A percentile compares a stretch with the other conserved stretches of the same genome.
Conservation (phyloP, 495 filamentous ascomycete species). For the Evernia prunastri region DNA sequence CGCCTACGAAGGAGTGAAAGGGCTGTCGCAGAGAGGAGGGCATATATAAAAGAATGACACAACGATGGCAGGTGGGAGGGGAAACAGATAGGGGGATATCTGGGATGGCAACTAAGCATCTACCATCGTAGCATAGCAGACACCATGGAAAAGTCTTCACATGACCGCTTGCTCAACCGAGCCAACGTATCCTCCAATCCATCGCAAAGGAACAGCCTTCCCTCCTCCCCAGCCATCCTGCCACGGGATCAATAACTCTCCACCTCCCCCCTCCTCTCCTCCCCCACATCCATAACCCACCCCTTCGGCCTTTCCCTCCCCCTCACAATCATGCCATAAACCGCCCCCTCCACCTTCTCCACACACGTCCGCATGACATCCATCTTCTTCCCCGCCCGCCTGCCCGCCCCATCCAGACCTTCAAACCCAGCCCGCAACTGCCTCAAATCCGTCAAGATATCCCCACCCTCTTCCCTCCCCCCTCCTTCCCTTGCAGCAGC, state of each 20-base stretch:
- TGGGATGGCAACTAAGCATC: neutral
- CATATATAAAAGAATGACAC: neutral
- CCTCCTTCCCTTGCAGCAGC: too few species aligned
- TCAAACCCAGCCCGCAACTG: slow-evolving; percentile 68
- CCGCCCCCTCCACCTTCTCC: slow-evolving; percentile 84
- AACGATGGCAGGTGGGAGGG: neutral
- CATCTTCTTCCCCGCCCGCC: slow-evolving; percentile 64
- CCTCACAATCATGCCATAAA: slow-evolving; percentile 78
- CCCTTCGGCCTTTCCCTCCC: slow-evolving; percentile 85
- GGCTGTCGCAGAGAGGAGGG: neutral
- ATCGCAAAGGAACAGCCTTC: neutral
- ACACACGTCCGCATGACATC: slow-evolving; percentile 83
- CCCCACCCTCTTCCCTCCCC: slow-evolving; percentile 21
- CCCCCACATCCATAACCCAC: slow-evolving; percentile 78
- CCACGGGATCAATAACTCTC: slow-evolving; percentile 35
- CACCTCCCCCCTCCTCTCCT: slow-evolving; percentile 34
- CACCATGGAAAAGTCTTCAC: neutral
- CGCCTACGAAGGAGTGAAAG: slow-evolving; percentile 17
- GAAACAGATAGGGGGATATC: neutral
- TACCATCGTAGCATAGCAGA: neutral
- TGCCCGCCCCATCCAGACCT: slow-evolving; percentile 48
- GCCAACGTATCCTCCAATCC: neutral
- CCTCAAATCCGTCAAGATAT: slow-evolving; percentile 68
- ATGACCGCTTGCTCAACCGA: neutral
- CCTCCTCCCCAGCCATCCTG: neutral